Conservation (phyloP, 164 flowering plant species). For the Taxillus chinensis region DNA sequence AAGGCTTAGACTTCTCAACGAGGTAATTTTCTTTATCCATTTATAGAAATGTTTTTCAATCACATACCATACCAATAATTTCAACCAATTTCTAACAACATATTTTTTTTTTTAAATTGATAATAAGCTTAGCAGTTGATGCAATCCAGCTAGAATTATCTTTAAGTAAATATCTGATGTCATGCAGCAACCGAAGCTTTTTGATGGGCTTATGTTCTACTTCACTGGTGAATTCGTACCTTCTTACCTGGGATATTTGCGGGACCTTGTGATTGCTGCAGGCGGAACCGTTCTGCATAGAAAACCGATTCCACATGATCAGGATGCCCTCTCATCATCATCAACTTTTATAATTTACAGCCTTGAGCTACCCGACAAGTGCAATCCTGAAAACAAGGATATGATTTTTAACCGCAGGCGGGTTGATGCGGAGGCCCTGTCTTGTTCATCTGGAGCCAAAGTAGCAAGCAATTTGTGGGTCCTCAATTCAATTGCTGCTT, state of each 20-base stretch:
- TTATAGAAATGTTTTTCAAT: too few species aligned
- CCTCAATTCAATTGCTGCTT: constrained; percentile 75
- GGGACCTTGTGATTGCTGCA: constrained; percentile 64
- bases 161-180: neutral
- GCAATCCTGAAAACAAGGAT: constrained; percentile 20
- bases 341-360: constrained; percentile 57
- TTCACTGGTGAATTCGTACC: constrained; percentile 54
- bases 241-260: constrained; percentile 65
- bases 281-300: constrained; percentile 76
- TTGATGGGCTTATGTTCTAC: constrained; percentile 52
- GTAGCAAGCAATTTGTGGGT: constrained; percentile 65
- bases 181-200: constrained; percentile 79
- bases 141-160: too few species aligned
- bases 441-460: constrained; percentile 43
- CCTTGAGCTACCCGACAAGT: constrained; percentile 51
- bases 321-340: constrained; percentile 4
- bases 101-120: too few species aligned
- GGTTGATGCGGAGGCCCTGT: constrained; percentile 49
- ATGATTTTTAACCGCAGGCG: constrained; percentile 24
- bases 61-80: too few species aligned
- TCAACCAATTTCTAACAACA: too few species aligned
- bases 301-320: constrained; percentile 47
- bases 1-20: constrained; percentile 49
- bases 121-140: too few species aligned
- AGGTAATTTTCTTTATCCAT: constrained; percentile 34